Percentiles rank a stretch among this genome's conserved stretches.
These are phyloP conservation scores for Pseudohalonectria lignicola DNA, from an alignment of 2,329 filamentous ascomycete species.

Conservation along the genomic window DNA sequence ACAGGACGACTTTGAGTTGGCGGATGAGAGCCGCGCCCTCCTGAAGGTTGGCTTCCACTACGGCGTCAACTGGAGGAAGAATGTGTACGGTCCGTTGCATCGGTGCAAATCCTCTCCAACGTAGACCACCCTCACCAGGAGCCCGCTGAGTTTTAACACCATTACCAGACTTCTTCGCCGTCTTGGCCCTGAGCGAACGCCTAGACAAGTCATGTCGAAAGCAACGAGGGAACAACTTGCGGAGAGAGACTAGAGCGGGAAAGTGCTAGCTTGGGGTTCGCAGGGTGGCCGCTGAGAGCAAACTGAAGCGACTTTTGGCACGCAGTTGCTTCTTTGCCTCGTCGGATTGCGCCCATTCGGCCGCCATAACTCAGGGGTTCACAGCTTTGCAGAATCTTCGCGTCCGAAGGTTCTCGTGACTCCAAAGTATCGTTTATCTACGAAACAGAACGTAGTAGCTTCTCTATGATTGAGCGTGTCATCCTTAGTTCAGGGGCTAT, in stretches of 20 bases:
- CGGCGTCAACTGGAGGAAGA: constrained; percentile 26
- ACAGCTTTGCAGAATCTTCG: too few species aligned
- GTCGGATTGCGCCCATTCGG: too few species aligned
- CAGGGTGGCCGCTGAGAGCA: too few species aligned
- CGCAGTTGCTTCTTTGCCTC: too few species aligned
- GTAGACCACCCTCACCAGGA: too few species aligned
- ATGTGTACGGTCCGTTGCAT: constrained; percentile 32
- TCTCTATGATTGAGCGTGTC: constrained; percentile 64
- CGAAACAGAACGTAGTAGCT: constrained; percentile 62
- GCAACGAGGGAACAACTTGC: constrained; percentile 30
- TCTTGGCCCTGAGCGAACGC: constrained; percentile 33
- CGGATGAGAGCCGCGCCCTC: constrained; percentile 13
- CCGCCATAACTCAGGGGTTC: too few species aligned
- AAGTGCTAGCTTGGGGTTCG: constrained; percentile 40
- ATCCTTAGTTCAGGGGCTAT: constrained; percentile 62
- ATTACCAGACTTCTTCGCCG: constrained; percentile 36
- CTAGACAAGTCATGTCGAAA: constrained; percentile 25
- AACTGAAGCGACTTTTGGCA: too few species aligned
- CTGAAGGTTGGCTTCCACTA: constrained; percentile 35
- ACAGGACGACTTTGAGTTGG: constrained; percentile 24
- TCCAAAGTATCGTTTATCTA: too few species aligned
- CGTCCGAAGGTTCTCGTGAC: too few species aligned
- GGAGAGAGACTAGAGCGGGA: constrained; percentile 31
- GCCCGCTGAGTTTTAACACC: too few species aligned
- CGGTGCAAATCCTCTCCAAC: constrained; percentile 33